Percentiles rank a stretch among this genome's conserved stretches.
phyloP scores from a whole-genome alignment of 2,329 filamentous ascomycete species.

The Diaporthe sp. region DNA sequence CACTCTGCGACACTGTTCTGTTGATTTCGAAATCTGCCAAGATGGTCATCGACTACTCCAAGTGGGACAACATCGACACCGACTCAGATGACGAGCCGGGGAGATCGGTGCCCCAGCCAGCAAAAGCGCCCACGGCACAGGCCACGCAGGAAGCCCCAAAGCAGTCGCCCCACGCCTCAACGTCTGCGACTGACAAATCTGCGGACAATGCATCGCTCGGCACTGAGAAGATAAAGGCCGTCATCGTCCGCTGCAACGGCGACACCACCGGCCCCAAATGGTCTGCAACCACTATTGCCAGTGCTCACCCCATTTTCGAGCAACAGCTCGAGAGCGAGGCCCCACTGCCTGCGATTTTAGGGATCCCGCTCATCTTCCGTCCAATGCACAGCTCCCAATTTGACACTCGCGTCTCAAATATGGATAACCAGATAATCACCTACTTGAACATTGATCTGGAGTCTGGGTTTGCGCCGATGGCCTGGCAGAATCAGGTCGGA shows the following conservation, averaged over 20 bases:
- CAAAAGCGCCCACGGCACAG: background rate
- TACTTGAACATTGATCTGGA: slow-evolving; percentile 10
- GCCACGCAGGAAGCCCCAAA: background rate
- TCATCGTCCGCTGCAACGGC: background rate
- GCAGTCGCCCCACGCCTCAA: background rate
- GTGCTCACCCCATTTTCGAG: slow-evolving; percentile 1
- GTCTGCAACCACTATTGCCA: background rate
- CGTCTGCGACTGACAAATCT: background rate
- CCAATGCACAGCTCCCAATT: background rate
- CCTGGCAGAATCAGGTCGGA: background rate
- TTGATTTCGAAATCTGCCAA: background rate
- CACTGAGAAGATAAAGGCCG: background rate
- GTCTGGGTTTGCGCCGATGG: background rate
- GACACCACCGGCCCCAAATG: background rate
- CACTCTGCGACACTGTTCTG: background rate
- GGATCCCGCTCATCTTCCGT: background rate
- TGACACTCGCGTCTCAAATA: background rate
- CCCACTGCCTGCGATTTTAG: background rate
- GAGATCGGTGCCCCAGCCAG: background rate
- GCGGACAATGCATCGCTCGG: background rate
- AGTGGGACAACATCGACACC: slow-evolving; percentile 18
- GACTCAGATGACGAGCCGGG: background rate
- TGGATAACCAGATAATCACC: slow-evolving; percentile 13
- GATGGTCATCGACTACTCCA: slow-evolving; percentile 17
- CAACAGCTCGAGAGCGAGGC: background rate